These are phyloP conservation scores for Polygonum maritimum DNA, from an alignment of 148 eudicot species.

Conservation along the genomic window DNA sequence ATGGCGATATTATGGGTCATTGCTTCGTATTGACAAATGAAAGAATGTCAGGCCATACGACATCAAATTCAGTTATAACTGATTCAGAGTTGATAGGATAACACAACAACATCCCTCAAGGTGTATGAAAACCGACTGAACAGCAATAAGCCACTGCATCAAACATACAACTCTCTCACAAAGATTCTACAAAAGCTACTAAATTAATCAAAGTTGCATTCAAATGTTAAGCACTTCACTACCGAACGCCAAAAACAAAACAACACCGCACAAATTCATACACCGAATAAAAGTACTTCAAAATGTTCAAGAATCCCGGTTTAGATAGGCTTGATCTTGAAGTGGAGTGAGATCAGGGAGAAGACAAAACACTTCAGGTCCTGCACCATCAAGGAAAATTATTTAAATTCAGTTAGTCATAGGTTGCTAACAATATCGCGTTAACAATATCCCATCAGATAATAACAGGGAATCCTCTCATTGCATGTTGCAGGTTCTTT, in stretches of 20 bases:
- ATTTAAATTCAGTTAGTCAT: neutral
- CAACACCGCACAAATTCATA: neutral
- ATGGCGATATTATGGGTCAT: too few species aligned
- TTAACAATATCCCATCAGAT: neutral
- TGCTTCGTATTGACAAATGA: too few species aligned
- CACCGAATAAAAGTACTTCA: neutral
- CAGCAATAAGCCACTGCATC: neutral
- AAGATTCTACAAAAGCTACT: neutral
- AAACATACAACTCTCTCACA: neutral
- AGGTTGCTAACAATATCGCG: neutral
- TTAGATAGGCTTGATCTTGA: slow-evolving; percentile 1
- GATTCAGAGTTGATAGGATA: neutral
- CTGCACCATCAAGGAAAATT: slow-evolving; percentile 27
- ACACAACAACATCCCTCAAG: neutral
- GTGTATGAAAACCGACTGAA: neutral
- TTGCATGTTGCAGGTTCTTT: neutral
- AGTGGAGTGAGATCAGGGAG: slow-evolving; percentile 63
- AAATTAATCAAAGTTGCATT: neutral
- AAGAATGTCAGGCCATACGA: too few species aligned
- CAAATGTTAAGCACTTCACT: neutral
- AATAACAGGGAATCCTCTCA: neutral
- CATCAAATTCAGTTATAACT: neutral
- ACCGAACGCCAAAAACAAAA: neutral
- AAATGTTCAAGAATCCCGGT: neutral
- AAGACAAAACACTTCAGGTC: slow-evolving; percentile 76